Evolutionary conservation across 2,329 filamentous ascomycete genomes (phyloP).

Genomic region (Diaporthe longicolla): DNA sequence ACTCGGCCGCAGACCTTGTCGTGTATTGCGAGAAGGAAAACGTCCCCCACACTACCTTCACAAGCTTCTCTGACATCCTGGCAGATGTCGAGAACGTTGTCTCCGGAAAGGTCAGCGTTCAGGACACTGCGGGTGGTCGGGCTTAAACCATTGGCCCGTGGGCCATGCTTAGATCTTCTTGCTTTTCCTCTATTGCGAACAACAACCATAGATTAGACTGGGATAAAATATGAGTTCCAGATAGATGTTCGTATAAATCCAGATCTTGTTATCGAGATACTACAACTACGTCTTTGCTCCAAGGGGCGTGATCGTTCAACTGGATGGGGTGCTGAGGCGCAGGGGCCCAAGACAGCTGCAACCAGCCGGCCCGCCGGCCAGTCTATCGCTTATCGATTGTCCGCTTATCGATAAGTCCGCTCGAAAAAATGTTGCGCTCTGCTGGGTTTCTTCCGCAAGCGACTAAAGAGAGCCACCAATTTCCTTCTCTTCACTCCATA

Average conservation of each 20-base stretch:
- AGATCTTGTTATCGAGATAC: neutral
- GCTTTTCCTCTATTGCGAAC: neutral
- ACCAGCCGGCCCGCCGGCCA: slow-evolving; percentile 23
- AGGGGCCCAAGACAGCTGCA: slow-evolving; percentile 18
- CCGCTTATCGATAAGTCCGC: slow-evolving; percentile 27
- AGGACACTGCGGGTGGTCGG: slow-evolving; percentile 74
- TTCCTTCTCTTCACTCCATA: slow-evolving; percentile 9
- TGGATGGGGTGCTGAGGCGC: neutral
- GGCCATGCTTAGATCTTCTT: neutral
- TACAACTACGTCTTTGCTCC: neutral
- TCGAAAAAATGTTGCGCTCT: slow-evolving; percentile 39
- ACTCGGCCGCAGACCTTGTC: slow-evolving; percentile 76
- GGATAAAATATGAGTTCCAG: neutral
- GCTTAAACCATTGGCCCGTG: neutral
- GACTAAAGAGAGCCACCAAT: slow-evolving; percentile 3
- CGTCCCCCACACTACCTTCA: slow-evolving; percentile 89
- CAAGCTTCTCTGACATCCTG: slow-evolving; percentile 86
- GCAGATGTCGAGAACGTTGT: slow-evolving; percentile 82
- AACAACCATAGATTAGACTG: neutral
- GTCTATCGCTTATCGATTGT: slow-evolving; percentile 5
- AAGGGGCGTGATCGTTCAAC: neutral
- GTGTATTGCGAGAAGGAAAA: slow-evolving; percentile 87
- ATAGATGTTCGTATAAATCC: neutral
- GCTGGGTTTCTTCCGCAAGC: slow-evolving; percentile 5
- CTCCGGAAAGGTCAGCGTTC: slow-evolving; percentile 78